Evolutionary conservation across 345 rosid species (phyloP), one percentile per base, ranked within the genome.

Genomic region (Conringia planisiliqua): DNA sequence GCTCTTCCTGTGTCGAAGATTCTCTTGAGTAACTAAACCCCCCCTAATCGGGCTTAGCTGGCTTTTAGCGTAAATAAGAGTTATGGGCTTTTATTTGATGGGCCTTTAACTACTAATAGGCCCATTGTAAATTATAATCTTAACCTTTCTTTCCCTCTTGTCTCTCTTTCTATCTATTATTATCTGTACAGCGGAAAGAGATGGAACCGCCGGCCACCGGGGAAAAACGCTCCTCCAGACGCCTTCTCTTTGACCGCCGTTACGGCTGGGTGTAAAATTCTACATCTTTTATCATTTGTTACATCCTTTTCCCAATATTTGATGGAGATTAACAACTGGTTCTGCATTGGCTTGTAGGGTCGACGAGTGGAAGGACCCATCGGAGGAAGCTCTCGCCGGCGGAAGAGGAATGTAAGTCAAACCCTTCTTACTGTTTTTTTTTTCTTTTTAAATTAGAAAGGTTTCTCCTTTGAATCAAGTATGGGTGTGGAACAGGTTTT

Each of bases 301-400:
- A 9, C 62, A 11, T 13, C 12, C 26, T 16, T 32, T 39, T 39
- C n/a, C 10, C 10, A 26, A 5, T 36, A 22, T 56, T 6, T 10
- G 14, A 2, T 17, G 27, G 9, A 40, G 3, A 43, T 30, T 24
- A 32, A 59, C n/a, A 60, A 20, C 3, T 20, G 8, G 12, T 13
- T 24, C 0, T 36, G 30, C 10, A 16, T 33, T 66, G 26, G 27
- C 60, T 58, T 66, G 4, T 68, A 89, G 90, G 52, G 63, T 83
- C 55, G 92, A 87, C 64, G 90, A 86, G 43, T 87, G 92, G 96
- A 89, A 77, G 66, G 83, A 89, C 63, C 96, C 92, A 29, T 82
- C 89, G 5, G 87, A 87, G 30, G 96, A 83, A 85, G 90, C 90
- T 80, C 79, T 87, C 7, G 82, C 88, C 26, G 96, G 90, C 40